Evolutionary conservation across 108 stramenopile species (phyloP).

Genomic region (Nannochloropsis gaditana): DNA sequence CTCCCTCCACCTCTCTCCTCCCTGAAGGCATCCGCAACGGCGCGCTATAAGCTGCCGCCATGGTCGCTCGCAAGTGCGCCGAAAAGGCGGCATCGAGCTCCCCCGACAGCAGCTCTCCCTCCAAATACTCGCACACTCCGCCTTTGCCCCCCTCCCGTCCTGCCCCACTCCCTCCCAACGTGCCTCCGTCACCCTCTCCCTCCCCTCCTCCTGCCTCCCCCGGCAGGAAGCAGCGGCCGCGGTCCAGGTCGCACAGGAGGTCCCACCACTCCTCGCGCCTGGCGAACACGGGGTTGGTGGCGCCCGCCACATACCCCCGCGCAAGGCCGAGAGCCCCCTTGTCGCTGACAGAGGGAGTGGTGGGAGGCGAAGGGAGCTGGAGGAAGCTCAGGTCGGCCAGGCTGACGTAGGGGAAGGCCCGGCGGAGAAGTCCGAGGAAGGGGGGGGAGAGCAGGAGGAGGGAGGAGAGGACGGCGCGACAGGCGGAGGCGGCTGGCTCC

Average conservation of each 20-base stretch:
- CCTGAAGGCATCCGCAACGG: neutral
- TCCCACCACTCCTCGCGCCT: slow-evolving; percentile 52
- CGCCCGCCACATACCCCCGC: slow-evolving; percentile 50
- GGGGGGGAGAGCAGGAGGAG: slow-evolving; percentile 27
- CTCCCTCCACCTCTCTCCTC: neutral
- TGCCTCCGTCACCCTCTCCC: neutral
- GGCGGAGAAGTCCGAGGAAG: slow-evolving; percentile 33
- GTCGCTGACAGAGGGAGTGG: neutral
- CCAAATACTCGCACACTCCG: neutral
- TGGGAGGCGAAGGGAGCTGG: slow-evolving; percentile 9
- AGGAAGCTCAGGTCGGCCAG: slow-evolving; percentile 51
- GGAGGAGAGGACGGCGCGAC: slow-evolving; percentile 18
- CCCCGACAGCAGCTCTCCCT: slow-evolving; percentile 13
- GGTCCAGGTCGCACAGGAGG: slow-evolving; percentile 49
- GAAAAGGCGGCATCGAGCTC: slow-evolving; percentile 25
- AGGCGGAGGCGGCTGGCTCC: neutral
- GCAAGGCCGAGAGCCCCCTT: neutral
- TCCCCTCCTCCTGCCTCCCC: slow-evolving; percentile 21
- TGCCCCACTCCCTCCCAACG: neutral
- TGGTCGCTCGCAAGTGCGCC: slow-evolving; percentile 23
- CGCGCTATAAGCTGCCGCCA: slow-evolving; percentile 33
- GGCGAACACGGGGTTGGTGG: slow-evolving; percentile 56
- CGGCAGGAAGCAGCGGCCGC: slow-evolving; percentile 24
- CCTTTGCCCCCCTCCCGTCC: neutral
- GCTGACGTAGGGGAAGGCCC: slow-evolving; percentile 52